phyloP scores from a whole-genome alignment of 2,329 filamentous ascomycete genomes.

The Scedosporium aurantiacum region DNA sequence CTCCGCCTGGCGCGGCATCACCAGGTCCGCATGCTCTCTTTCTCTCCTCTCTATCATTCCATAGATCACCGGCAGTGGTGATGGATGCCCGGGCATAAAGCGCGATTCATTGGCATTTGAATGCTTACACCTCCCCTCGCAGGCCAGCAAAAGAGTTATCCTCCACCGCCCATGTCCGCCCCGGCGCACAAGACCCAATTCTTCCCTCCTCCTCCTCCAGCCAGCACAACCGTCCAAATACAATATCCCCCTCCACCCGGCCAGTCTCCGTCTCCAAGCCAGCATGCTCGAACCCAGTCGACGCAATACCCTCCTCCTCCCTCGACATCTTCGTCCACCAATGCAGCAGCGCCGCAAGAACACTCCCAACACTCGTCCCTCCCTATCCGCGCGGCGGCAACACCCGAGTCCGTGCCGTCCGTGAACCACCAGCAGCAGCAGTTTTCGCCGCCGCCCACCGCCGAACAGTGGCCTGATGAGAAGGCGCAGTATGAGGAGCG shows the following conservation, averaged over 20 bases:
- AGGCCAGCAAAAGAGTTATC: slow-evolving; percentile 11
- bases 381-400: neutral
- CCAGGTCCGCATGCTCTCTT: slow-evolving; percentile 15
- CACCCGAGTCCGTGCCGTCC: neutral
- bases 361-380: neutral
- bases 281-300: slow-evolving; percentile 10
- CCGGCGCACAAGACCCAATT: slow-evolving; percentile 34
- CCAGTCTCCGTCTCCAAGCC: slow-evolving; percentile 14
- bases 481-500: slow-evolving; percentile 2
- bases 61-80: too few species aligned
- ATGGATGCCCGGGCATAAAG: neutral
- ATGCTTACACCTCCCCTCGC: slow-evolving; percentile 3
- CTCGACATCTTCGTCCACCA: slow-evolving; percentile 12
- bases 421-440: neutral
- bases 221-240: slow-evolving; percentile 18
- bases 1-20: slow-evolving; percentile 27
- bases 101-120: neutral
- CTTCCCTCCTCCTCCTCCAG: slow-evolving; percentile 26
- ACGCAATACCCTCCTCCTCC: slow-evolving; percentile 18
- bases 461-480: neutral
- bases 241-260: slow-evolving; percentile 20
- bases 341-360: slow-evolving; percentile 14
- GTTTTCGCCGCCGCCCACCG: neutral
- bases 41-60: neutral
- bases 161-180: slow-evolving; percentile 26